These are phyloP conservation scores for Quercus robur DNA, from an alignment of 306 rosid genomes.

Conservation along the genomic window DNA sequence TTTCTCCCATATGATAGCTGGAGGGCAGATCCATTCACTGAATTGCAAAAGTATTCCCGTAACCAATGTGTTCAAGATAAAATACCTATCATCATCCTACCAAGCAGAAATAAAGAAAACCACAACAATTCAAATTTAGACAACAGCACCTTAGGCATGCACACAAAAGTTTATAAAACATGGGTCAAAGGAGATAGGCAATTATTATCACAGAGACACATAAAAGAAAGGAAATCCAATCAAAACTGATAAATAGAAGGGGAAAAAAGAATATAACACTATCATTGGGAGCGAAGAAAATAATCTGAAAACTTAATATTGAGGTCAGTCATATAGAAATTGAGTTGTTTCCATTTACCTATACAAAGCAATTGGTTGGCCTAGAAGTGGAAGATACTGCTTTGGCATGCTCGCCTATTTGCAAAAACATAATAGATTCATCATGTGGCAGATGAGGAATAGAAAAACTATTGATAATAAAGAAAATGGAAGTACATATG, in stretches of 20 bases:
- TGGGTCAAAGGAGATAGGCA: not conserved
- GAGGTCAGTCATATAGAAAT: constrained; percentile 8
- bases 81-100: constrained; percentile 68
- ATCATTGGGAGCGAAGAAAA: not conserved
- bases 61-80: constrained; percentile 51
- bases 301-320: not conserved
- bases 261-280: not conserved
- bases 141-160: not conserved
- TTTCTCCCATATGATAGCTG: constrained; percentile 24
- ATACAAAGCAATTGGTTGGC: constrained; percentile 83
- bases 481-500: not conserved
- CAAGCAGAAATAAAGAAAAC: constrained; percentile 15
- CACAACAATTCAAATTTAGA: constrained; percentile 14
- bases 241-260: constrained; percentile 1
- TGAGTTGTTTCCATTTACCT: constrained; percentile 44
- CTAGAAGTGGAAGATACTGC: constrained; percentile 94
- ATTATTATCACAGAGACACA: not conserved
- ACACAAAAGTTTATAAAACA: not conserved
- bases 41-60: constrained; percentile 68
- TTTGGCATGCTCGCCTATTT: constrained; percentile 85
- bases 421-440: constrained; percentile 24
- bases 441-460: constrained; percentile 3
- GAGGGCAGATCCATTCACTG: constrained; percentile 53
- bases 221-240: constrained; percentile 5
- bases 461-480: not conserved